These are phyloP conservation scores for Didymella arachidicola DNA, from an alignment of 2,329 filamentous ascomycete species.

Conservation along the genomic window DNA sequence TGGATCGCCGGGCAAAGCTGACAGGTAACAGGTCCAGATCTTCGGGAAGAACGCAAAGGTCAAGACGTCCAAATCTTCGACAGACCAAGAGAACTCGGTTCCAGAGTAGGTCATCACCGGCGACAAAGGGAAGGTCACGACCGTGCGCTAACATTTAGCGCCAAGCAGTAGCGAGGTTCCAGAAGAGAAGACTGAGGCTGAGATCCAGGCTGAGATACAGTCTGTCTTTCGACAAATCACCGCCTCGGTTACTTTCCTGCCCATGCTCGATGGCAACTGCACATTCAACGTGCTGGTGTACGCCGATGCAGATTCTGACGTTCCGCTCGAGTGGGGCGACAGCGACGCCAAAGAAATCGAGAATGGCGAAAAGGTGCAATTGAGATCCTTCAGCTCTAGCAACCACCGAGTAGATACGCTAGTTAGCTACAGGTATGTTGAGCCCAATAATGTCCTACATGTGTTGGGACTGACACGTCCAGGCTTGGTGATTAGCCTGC, in stretches of 20 bases:
- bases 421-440: conserved; percentile 78
- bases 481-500: conserved; percentile 21
- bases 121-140: neutral
- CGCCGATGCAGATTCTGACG: conserved; percentile 93
- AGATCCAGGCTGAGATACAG: conserved; percentile 95
- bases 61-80: conserved; percentile 58
- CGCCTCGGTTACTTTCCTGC: conserved; percentile 94
- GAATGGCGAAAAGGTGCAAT: conserved; percentile 92
- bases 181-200: conserved; percentile 83
- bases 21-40: conserved; percentile 62
- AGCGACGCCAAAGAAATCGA: conserved; percentile 97
- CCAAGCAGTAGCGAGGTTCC: conserved; percentile 40
- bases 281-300: conserved; percentile 99
- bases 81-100: conserved; percentile 75
- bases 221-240: conserved; percentile 98
- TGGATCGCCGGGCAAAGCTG: conserved; percentile 29
- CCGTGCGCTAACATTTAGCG: conserved; percentile 31
- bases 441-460: conserved; percentile 20
- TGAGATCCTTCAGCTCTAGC: conserved; percentile 94
- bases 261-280: conserved; percentile 91
- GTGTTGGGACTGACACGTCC: conserved; percentile 19
- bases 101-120: conserved; percentile 57
- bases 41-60: conserved; percentile 61
- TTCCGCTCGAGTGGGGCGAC: conserved; percentile 98
- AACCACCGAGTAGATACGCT: conserved; percentile 94